Percentiles rank a stretch among this genome's conserved stretches.
Conservation (phyloP, 2,329 filamentous ascomycete species). For the Epichloe festucae region DNA sequence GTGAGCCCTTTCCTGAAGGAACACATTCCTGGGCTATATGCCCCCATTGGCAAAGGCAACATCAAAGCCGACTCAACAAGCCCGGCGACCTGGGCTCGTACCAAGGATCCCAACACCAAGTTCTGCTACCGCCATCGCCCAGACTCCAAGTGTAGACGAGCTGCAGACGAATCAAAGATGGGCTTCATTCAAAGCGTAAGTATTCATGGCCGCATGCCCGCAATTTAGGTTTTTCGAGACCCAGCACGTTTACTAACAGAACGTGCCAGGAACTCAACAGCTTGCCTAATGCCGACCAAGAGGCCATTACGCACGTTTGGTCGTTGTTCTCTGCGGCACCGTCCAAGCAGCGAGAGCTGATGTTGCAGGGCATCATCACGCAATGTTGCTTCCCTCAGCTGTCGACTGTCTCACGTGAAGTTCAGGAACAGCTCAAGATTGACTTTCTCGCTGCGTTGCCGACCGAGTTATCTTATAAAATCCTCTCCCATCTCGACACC, state of each 20-base stretch:
- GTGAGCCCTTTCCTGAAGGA: conserved; percentile 80
- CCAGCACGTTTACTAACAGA: conserved; percentile 2
- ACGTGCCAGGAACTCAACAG: conserved; percentile 58
- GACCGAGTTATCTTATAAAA: conserved; percentile 82
- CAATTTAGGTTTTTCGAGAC: not conserved
- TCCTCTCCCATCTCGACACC: conserved; percentile 85
- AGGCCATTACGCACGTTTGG: conserved; percentile 96
- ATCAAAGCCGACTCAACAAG: conserved; percentile 12
- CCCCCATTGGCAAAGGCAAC: conserved; percentile 53
- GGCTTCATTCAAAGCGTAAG: conserved; percentile 77
- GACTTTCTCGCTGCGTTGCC: conserved; percentile 88
- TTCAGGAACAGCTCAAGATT: conserved; percentile 92
- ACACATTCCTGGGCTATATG: conserved; percentile 83
- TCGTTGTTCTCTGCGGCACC: conserved; percentile 93
- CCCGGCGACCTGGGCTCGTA: conserved; percentile 9
- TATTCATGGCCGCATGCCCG: conserved; percentile 7
- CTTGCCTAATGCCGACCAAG: conserved; percentile 73
- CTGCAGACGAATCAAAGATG: conserved; percentile 94
- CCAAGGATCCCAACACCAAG: conserved; percentile 60
- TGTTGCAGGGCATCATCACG: conserved; percentile 90
- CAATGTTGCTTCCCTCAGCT: conserved; percentile 97
- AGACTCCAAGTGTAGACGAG: conserved; percentile 83
- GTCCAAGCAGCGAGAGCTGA: conserved; percentile 83
- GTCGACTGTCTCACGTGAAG: conserved; percentile 79
- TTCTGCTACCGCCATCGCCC: conserved; percentile 94